Evolutionary conservation across 1,284 basidiomycete genomes (phyloP).

Genomic region (Hypsizygus ulmarius): DNA sequence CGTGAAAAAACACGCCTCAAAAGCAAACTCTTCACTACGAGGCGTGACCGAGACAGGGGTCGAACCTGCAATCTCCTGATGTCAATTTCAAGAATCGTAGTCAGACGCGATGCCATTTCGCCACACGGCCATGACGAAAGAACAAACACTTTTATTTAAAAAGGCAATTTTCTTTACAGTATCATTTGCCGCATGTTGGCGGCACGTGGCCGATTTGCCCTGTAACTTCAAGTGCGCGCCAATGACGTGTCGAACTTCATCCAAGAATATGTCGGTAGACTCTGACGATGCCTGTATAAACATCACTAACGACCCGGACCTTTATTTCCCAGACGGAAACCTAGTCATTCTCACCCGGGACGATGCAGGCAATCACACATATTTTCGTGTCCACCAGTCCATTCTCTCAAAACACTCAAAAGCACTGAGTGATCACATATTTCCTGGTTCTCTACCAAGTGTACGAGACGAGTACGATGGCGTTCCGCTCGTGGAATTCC

Average conservation of each 20-base stretch:
- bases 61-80: conserved; percentile 75
- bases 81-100: conserved; percentile 66
- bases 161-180: neutral
- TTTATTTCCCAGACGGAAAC: conserved; percentile 24
- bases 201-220: neutral
- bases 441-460: conserved; percentile 15
- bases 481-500: conserved; percentile 24
- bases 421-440: conserved; percentile 24
- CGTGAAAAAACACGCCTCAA: too few species aligned
- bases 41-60: conserved; percentile 44
- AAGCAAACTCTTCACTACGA: too few species aligned
- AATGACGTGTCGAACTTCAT: neutral
- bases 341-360: conserved; percentile 24
- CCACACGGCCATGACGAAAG: conserved; percentile 55
- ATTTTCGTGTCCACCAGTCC: conserved; percentile 25
- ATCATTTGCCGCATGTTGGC: neutral
- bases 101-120: conserved; percentile 81
- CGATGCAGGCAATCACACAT: conserved; percentile 22
- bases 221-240: neutral
- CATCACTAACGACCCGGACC: conserved; percentile 24
- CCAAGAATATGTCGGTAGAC: conserved; percentile 18
- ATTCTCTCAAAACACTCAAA: conserved; percentile 26
- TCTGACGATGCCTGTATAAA: conserved; percentile 23
- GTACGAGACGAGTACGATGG: conserved; percentile 22
- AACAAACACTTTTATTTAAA: too few species aligned